Evolutionary conservation across 768 basidiomycete genomes (phyloP).

Genomic region (Rhodosporidiobolus odoratus): DNA sequence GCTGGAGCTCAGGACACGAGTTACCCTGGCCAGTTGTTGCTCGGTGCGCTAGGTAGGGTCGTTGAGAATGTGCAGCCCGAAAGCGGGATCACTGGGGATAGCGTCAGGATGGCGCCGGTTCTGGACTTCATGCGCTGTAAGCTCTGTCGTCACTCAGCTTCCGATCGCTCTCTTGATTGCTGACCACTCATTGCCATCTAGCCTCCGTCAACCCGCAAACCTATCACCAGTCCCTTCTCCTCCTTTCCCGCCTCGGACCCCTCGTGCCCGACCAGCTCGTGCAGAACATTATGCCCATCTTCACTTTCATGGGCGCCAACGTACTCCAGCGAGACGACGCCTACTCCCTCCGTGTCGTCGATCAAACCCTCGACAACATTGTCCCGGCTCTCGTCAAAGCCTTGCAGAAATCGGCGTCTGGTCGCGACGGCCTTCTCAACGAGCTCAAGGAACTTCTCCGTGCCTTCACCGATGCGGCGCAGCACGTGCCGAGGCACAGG

Average conservation of each 20-base stretch:
- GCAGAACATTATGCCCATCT: conserved; percentile 94
- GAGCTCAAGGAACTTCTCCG: conserved; percentile 62
- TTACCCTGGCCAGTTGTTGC: conserved; percentile 38
- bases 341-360: conserved; percentile 90
- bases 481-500: conserved; percentile 86
- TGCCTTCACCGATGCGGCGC: conserved; percentile 88
- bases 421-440: conserved; percentile 54
- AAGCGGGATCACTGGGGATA: conserved; percentile 23
- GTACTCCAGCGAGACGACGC: conserved; percentile 94
- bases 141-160: background rate
- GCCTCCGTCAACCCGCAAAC: conserved; percentile 89
- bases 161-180: conserved; percentile 22
- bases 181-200: conserved; percentile 45
- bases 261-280: conserved; percentile 84
- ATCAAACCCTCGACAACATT: conserved; percentile 87
- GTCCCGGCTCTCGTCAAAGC: conserved; percentile 88
- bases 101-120: conserved; percentile 35
- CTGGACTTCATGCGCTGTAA: conserved; percentile 39
- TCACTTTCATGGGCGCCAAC: conserved; percentile 99
- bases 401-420: conserved; percentile 57
- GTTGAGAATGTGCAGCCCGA: conserved; percentile 24
- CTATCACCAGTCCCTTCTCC: conserved; percentile 81
- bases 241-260: conserved; percentile 76
- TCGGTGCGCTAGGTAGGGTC: conserved; percentile 26
- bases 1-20: conserved; percentile 30